Base-by-base conservation (phyloP, 2,329 filamentous ascomycete genomes). In the Aureobasidium sp. region DNA sequence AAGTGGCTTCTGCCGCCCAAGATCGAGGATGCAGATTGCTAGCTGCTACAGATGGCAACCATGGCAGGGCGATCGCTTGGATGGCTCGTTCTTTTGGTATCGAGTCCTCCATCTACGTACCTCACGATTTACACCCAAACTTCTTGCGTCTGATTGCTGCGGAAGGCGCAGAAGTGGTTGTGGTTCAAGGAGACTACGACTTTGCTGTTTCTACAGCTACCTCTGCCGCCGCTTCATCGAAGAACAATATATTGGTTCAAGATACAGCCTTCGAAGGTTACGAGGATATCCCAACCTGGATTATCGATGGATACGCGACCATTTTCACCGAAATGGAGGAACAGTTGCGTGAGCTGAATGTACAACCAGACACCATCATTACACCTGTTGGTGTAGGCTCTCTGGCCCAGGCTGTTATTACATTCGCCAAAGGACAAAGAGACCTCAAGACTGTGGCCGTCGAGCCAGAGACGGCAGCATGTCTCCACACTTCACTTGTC, bases 291-390 rank as follows among this genome's bases (percentile, higher is more conserved):
- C 87, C 89, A 0, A 71, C 77, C 72, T 91, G 87, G 85, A 87
- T 92, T 27, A 86, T 91, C 0, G 85, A 93, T 63, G 90, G 90
- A 0, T 94, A 93, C 67, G 79, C 78, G 5, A 91, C 88, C 0
- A 86, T 92, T 81, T 76, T 92, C 64, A 71, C 74, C 3, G 90
- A 94, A 69, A 76, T 84, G 0, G 87, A 91, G 54, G 70, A 77
- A 25, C 88, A 92, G 68, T 69, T 87, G 10, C 69, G 77, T 0
- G 72, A 74, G 0, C 65, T 75, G 0, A 63, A 60, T 0, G 16
- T 5, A 64, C 73, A 4, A 76, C 79, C 65, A 6, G 81, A 76
- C 0, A 73, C 83, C 10, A 79, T 86, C 34, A 71, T 93, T 15
- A 81, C 82, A 0, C 86, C 89, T 0, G 86, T 88, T 1, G 89